Evolutionary conservation across 495 filamentous ascomycete genomes (phyloP).

Genomic region (Hypoxylon subgilvum): DNA sequence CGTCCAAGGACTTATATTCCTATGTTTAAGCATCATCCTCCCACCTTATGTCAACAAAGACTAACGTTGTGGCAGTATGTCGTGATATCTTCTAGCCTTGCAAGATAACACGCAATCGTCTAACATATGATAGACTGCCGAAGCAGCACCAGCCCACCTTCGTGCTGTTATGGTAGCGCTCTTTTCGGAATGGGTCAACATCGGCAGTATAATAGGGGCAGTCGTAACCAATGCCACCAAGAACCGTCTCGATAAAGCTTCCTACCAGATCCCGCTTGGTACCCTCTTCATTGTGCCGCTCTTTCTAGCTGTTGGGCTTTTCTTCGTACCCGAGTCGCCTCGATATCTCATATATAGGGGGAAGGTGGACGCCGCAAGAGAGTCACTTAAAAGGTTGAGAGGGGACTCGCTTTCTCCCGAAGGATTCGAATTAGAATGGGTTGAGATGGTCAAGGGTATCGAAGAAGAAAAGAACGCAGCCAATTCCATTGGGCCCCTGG

Average conservation of each 20-base stretch:
- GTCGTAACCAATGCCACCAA: slow-evolving; percentile 49
- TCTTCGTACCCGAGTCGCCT: slow-evolving; percentile 64
- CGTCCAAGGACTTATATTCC: neutral
- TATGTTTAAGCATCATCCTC: neutral
- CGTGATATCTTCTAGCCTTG: neutral
- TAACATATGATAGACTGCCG: slow-evolving; percentile 35
- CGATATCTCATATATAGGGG: slow-evolving; percentile 52
- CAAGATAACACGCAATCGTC: no score
- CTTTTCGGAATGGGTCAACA: slow-evolving; percentile 51
- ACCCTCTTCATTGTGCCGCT: slow-evolving; percentile 59
- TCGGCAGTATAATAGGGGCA: slow-evolving; percentile 62
- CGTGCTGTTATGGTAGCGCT: slow-evolving; percentile 54
- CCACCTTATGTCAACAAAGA: neutral
- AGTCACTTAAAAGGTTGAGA: slow-evolving; percentile 41
- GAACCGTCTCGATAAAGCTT: slow-evolving; percentile 36
- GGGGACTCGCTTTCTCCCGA: slow-evolving; percentile 37
- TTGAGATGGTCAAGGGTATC: slow-evolving; percentile 47
- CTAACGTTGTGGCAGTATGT: slow-evolving; percentile 24
- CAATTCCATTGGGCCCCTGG: slow-evolving; percentile 40
- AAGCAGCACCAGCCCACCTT: slow-evolving; percentile 46
- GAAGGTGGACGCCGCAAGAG: slow-evolving; percentile 39
- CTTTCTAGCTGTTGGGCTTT: slow-evolving; percentile 51
- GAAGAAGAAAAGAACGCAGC: slow-evolving; percentile 46
- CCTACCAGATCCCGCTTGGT: slow-evolving; percentile 61
- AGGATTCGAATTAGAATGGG: slow-evolving; percentile 45